These are phyloP conservation scores for Ogataea neopini DNA, from an alignment of 805 yeast genomes.

Conservation along the genomic window DNA sequence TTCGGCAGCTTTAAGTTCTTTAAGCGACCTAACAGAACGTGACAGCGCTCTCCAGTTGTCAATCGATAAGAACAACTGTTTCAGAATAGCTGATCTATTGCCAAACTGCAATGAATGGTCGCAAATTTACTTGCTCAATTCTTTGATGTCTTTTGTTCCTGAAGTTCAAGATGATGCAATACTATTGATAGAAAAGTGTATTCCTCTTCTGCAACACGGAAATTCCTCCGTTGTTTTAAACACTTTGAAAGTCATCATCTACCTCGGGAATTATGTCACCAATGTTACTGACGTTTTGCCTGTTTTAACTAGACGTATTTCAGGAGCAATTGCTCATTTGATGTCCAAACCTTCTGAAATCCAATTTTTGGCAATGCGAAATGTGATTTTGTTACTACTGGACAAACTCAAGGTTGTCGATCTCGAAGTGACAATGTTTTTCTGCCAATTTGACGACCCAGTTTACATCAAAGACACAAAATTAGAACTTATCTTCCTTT, in stretches of 20 bases:
- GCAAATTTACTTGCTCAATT: constrained; percentile 63
- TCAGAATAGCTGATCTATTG: constrained; percentile 41
- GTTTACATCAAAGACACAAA: constrained; percentile 88
- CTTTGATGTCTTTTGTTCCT: constrained; percentile 72
- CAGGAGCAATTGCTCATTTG: constrained; percentile 66
- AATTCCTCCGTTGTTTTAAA: constrained; percentile 81
- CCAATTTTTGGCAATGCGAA: constrained; percentile 79
- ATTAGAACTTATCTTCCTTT: constrained; percentile 76
- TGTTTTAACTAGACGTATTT: constrained; percentile 54
- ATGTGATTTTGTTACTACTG: constrained; percentile 71
- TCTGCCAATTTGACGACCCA: constrained; percentile 83
- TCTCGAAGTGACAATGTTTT: constrained; percentile 77
- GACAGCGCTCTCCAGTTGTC: constrained; percentile 50
- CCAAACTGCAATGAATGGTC: constrained; percentile 67
- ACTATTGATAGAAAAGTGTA: constrained; percentile 58
- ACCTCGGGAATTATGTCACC: constrained; percentile 69
- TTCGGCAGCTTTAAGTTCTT: constrained; percentile 68
- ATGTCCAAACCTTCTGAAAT: constrained; percentile 78
- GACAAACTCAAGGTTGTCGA: constrained; percentile 60
- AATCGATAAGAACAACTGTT: constrained; percentile 51
- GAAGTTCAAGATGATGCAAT: constrained; percentile 65
- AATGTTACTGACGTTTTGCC: constrained; percentile 58
- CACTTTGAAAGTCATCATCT: constrained; percentile 69
- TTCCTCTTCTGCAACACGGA: constrained; percentile 77
- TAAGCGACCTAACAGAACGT: constrained; percentile 63